Percentiles rank a stretch among this genome's conserved stretches.
Conservation (phyloP, 805 yeast species). For the Ogataea haglerorum region DNA sequence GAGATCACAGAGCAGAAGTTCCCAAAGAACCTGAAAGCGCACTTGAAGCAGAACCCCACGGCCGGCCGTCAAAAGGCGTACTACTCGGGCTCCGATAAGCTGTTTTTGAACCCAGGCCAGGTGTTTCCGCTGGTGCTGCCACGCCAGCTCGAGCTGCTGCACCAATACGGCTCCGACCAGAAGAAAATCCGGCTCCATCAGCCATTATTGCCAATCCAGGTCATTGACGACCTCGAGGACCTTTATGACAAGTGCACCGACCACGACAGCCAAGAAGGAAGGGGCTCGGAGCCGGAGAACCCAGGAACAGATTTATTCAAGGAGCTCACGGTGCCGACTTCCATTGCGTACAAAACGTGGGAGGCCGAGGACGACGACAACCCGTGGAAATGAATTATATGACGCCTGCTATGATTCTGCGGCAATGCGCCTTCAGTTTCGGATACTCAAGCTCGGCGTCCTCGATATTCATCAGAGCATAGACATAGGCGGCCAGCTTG, state of each 20-base stretch:
- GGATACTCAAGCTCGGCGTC: slow-evolving; percentile 13
- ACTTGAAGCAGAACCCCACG: slow-evolving; percentile 33
- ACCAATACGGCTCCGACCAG: slow-evolving; percentile 66
- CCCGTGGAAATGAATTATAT: slow-evolving; percentile 51
- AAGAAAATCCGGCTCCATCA: slow-evolving; percentile 55
- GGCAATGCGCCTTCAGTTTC: slow-evolving; percentile 13
- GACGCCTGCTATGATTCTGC: slow-evolving; percentile 15
- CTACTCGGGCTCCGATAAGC: slow-evolving; percentile 26
- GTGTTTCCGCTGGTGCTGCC: slow-evolving; percentile 66
- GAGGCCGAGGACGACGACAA: slow-evolving; percentile 53
- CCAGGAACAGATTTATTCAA: slow-evolving; percentile 43
- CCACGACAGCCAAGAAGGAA: slow-evolving; percentile 13
- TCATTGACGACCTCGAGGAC: slow-evolving; percentile 71
- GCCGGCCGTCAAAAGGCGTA: slow-evolving; percentile 17
- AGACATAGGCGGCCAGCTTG: slow-evolving; percentile 24
- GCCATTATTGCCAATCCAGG: slow-evolving; percentile 68
- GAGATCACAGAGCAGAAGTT: slow-evolving; percentile 78
- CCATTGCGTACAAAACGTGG: slow-evolving; percentile 51
- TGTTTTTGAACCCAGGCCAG: slow-evolving; percentile 50
- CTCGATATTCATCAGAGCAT: slow-evolving; percentile 16
- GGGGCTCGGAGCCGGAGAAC: slow-evolving; percentile 4
- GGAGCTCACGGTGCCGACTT: slow-evolving; percentile 45
- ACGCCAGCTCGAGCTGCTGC: slow-evolving; percentile 65
- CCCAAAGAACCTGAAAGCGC: slow-evolving; percentile 47
- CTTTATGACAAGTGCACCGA: slow-evolving; percentile 41